Conservation (phyloP, 768 basidiomycete species). For the Baorangia bicolor region DNA sequence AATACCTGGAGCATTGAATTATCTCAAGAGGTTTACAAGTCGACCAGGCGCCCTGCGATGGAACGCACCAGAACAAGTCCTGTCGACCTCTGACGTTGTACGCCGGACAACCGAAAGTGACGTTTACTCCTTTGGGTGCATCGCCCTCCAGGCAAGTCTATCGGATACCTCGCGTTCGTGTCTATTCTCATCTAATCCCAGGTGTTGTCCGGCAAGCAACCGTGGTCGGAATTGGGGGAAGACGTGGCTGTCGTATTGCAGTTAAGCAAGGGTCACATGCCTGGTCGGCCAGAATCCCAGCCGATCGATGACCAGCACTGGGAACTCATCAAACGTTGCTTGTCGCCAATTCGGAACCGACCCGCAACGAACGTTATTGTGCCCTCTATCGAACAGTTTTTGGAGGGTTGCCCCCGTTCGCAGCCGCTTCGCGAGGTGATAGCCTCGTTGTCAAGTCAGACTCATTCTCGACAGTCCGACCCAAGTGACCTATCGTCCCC, state of each 20-base stretch:
- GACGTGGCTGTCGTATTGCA: background rate
- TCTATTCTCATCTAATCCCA: background rate
- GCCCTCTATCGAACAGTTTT: background rate
- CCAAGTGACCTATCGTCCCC: background rate
- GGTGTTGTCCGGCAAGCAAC: background rate
- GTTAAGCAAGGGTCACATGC: background rate
- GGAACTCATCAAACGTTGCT: background rate
- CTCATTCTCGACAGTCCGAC: background rate
- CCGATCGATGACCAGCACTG: background rate
- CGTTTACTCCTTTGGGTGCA: constrained; percentile 1
- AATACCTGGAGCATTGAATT: background rate
- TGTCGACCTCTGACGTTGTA: background rate
- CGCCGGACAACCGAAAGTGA: background rate
- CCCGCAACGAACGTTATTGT: background rate
- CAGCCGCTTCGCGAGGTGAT: background rate
- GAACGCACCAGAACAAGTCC: background rate
- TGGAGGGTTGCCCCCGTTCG: background rate
- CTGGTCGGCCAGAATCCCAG: background rate
- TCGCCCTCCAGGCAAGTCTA: background rate
- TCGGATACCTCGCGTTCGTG: too few species aligned
- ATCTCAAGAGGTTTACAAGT: background rate
- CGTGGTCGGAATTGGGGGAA: background rate
- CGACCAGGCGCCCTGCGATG: background rate
- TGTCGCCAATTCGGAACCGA: background rate
- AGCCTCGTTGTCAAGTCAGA: background rate